phyloP scores from a whole-genome alignment of 148 eudicot genomes.

The Heliosperma pusillum region DNA sequence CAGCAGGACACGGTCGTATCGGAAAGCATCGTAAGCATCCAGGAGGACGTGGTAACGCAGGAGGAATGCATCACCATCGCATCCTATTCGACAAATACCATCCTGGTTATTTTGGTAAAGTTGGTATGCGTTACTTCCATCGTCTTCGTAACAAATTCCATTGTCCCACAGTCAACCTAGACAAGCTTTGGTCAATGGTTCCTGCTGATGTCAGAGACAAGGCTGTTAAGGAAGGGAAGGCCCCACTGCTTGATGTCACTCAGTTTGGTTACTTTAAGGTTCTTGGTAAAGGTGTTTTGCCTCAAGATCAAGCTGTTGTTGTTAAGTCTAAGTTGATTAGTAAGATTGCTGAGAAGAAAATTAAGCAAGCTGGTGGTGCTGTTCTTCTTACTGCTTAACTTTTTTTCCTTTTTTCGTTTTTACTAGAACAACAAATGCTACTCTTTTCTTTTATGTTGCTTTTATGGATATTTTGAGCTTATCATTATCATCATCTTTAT shows the following conservation, averaged over 20 bases:
- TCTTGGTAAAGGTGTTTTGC: constrained; percentile 42
- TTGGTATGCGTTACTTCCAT: constrained; percentile 54
- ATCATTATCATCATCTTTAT: no score
- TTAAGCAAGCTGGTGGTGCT: constrained; percentile 47
- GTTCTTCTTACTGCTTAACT: constrained; percentile 47
- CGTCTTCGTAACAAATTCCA: constrained; percentile 44
- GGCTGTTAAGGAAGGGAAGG: constrained; percentile 31
- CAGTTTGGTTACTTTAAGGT: constrained; percentile 53
- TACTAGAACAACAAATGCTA: no score
- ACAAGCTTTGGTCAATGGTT: constrained; percentile 43
- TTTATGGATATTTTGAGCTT: neutral
- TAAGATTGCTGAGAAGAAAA: constrained; percentile 58
- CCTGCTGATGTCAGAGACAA: constrained; percentile 42
- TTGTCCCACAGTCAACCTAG: constrained; percentile 47
- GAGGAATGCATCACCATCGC: constrained; percentile 57
- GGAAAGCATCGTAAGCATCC: constrained; percentile 60
- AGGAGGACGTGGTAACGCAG: constrained; percentile 55
- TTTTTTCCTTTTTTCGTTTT: neutral
- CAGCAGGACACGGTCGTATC: constrained; percentile 52
- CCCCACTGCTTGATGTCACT: constrained; percentile 40
- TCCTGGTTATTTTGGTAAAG: constrained; percentile 54
- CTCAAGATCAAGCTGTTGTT: constrained; percentile 29
- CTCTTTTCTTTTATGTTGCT: neutral
- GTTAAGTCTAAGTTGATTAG: constrained; percentile 46
- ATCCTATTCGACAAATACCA: constrained; percentile 57